Evolutionary conservation across 228 moss, liverwort and hornwort species (phyloP).

Genomic region (Sphagnum fallax): DNA sequence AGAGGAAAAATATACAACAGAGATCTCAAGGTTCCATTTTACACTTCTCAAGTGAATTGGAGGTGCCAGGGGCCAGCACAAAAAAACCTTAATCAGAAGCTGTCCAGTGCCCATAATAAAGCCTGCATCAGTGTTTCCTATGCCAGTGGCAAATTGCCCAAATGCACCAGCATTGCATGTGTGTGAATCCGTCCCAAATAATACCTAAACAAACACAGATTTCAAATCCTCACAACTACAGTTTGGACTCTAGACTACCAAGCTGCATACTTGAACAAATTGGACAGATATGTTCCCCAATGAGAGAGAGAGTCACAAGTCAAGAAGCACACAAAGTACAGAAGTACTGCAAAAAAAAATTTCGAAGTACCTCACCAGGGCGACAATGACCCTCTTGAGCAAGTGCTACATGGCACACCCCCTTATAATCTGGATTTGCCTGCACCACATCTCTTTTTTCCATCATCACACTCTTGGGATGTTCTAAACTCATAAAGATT

Average conservation of each 20-base stretch:
- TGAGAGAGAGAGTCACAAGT: no score
- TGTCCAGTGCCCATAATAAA: constrained; percentile 99
- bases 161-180: constrained; percentile 97
- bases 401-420: constrained; percentile 93
- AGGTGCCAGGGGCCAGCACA: neutral
- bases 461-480: neutral
- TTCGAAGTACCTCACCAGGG: constrained; percentile 74
- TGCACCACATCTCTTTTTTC: constrained; percentile 11
- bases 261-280: neutral
- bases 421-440: constrained; percentile 97
- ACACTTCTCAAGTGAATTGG: no score
- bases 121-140: constrained; percentile 94
- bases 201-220: constrained; percentile 50
- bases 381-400: constrained; percentile 99
- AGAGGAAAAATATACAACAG: no score
- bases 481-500: no score
- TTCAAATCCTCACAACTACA: neutral
- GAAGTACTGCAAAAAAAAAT: no score
- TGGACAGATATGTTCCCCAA: neutral
- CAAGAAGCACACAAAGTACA: no score
- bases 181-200: constrained; percentile 97
- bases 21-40: no score
- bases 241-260: no score
- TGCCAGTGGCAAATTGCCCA: constrained; percentile 96
- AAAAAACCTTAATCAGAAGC: constrained; percentile 80